These are phyloP conservation scores for Metarhizium rileyi DNA, from an alignment of 2,329 filamentous ascomycete species.

Conservation along the genomic window DNA sequence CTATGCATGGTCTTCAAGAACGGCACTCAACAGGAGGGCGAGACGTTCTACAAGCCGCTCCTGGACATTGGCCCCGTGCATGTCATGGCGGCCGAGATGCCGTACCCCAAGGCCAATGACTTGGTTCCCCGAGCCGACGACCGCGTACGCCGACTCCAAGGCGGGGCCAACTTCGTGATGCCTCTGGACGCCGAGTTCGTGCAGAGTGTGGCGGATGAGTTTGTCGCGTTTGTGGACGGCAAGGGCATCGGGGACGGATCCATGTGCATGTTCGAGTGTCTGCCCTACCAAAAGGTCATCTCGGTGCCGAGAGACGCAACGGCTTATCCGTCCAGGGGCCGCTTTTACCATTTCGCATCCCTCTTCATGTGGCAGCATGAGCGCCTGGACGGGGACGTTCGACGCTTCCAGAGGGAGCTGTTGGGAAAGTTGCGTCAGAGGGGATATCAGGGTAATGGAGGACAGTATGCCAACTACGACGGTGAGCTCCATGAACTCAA, in stretches of 20 bases:
- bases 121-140: constrained; percentile 20
- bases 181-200: constrained; percentile 23
- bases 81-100: constrained; percentile 26
- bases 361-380: constrained; percentile 30
- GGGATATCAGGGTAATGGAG: constrained; percentile 14
- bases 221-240: constrained; percentile 17
- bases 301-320: constrained; percentile 26
- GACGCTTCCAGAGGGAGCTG: constrained; percentile 28
- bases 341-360: constrained; percentile 33
- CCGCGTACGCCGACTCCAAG: constrained; percentile 23
- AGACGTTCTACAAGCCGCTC: constrained; percentile 24
- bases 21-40: constrained; percentile 24
- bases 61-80: constrained; percentile 24
- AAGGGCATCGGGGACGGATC: constrained; percentile 14
- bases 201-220: constrained; percentile 18
- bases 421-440: constrained; percentile 15
- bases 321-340: constrained; percentile 34
- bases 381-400: constrained; percentile 25
- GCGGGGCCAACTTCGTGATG: constrained; percentile 31
- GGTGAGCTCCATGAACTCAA: not conserved
- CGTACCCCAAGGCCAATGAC: constrained; percentile 29
- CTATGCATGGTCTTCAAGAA: constrained; percentile 8
- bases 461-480: constrained; percentile 7
- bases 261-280: constrained; percentile 27
- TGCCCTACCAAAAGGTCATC: constrained; percentile 20